A percentile compares a stretch with the other conserved stretches of the same genome.
Conservation (phyloP, 2,329 filamentous ascomycete genomes). For the Cadophora luteo-olivacea region DNA sequence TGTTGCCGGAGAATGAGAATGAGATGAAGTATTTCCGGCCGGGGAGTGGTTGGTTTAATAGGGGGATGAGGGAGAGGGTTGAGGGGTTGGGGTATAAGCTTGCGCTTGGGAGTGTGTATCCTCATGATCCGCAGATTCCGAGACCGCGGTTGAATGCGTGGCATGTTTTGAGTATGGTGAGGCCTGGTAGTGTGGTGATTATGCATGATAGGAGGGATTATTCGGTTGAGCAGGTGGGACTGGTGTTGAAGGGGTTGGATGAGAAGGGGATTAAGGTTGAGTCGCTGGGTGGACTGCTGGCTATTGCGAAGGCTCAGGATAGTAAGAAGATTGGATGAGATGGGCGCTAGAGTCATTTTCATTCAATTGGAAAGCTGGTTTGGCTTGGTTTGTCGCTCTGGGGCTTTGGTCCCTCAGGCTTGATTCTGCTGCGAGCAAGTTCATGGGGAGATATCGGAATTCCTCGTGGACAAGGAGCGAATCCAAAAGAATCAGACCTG, state of each 20-base stretch:
- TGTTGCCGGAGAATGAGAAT: constrained; percentile 58
- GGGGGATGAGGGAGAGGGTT: constrained; percentile 68
- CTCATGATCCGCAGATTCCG: constrained; percentile 86
- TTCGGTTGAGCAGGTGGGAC: constrained; percentile 79
- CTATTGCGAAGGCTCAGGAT: constrained; percentile 33
- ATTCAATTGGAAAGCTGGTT: neutral
- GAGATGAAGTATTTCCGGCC: constrained; percentile 74
- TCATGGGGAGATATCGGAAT: no score
- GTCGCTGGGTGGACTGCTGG: constrained; percentile 71
- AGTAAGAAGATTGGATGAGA: constrained; percentile 25
- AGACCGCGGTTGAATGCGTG: constrained; percentile 73
- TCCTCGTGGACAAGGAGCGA: no score
- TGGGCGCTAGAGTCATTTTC: neutral
- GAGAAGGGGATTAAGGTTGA: constrained; percentile 74
- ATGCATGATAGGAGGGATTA: constrained; percentile 86
- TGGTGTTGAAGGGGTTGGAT: constrained; percentile 74
- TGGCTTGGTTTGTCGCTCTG: neutral
- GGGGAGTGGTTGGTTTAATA: constrained; percentile 83
- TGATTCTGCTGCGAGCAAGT: no score
- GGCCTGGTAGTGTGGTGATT: constrained; percentile 80
- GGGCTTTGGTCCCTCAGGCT: neutral
- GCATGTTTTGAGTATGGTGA: constrained; percentile 81
- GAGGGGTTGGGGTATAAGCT: constrained; percentile 69
- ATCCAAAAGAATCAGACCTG: no score
- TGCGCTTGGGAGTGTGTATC: constrained; percentile 85